Base-by-base conservation (phyloP, 345 rosid species). In the Lumnitzera littorea region DNA sequence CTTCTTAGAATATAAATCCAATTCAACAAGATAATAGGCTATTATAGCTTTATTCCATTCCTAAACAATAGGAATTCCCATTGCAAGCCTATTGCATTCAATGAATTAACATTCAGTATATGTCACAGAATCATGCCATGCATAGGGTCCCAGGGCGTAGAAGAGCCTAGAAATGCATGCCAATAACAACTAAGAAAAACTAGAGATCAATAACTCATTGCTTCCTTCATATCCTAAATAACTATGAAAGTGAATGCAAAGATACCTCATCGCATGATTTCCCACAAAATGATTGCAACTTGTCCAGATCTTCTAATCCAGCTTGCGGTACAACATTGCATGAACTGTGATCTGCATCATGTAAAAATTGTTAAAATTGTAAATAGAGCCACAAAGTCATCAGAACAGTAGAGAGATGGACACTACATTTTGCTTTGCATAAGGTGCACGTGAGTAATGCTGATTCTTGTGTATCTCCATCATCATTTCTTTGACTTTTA, bases 341-440 rank as follows among this genome's bases (percentile, higher is more conserved):
- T 14, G 75, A 62, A 55, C 57, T 75, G 77, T 94, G 99, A 84
- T 84, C 99, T 94, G 76, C 80, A 78, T 62, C 55, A 72, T 57
- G 68, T 50, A 56, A 61, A 43, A 63, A 48, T 13, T 11, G 29
- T 71, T 67, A 68, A 53, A 46, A 48, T 58, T 23, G 14, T 13
- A 27, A 48, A 16, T 55, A 54, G 43, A 17, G 4, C 2, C 1
- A 13, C 56, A n/a, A 27, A 12, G 51, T 17, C 55, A 47, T 46
- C 23, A 1, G 17, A 4, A 15, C 11, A 11, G 60, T 23, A 46
- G 47, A 13, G 60, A 49, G 17, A 51, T 46, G 15, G 65, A 55
- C 58, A 61, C 24, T 89, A 92, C 98, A 92, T 82, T 87, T 90
- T 69, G 83, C 90, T 74, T 87, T 83, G 63, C 99, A 94, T 66